Conservation (phyloP, 2,329 filamentous ascomycete genomes). For the Ophiostoma tasmaniense region DNA sequence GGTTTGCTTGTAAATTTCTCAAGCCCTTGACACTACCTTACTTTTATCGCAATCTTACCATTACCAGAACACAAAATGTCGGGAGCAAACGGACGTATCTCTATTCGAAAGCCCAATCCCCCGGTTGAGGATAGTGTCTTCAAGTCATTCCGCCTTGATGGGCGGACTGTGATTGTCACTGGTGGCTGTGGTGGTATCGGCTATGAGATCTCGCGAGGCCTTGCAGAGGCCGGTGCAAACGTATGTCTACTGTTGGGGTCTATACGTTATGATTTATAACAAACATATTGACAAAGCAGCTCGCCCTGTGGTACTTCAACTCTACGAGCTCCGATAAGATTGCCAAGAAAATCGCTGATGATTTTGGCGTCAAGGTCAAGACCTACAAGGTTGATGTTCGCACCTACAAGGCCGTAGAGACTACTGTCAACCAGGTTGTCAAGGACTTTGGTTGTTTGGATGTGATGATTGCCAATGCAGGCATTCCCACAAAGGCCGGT, state of each 20-base stretch:
- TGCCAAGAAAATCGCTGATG: slow-evolving; percentile 20
- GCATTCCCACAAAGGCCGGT: slow-evolving; percentile 59
- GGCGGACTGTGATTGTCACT: slow-evolving; percentile 48
- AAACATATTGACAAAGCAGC: neutral
- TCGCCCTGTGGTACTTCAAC: neutral
- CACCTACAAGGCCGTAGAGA: slow-evolving; percentile 41
- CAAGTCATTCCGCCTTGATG: slow-evolving; percentile 45
- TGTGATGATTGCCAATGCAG: slow-evolving; percentile 74
- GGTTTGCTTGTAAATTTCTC: too few species aligned
- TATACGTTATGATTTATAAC: too few species aligned
- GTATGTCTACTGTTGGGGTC: slow-evolving; percentile 3
- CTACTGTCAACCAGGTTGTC: slow-evolving; percentile 44
- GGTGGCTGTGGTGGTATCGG: slow-evolving; percentile 51
- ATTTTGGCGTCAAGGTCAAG: slow-evolving; percentile 59
- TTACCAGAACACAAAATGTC: neutral
- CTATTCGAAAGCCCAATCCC: slow-evolving; percentile 18
- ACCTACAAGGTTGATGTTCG: slow-evolving; percentile 56
- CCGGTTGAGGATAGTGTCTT: slow-evolving; percentile 19
- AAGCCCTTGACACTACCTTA: too few species aligned
- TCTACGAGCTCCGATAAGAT: neutral
- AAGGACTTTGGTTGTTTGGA: slow-evolving; percentile 66
- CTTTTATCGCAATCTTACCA: too few species aligned
- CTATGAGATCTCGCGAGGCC: slow-evolving; percentile 46
- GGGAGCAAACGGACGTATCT: slow-evolving; percentile 5
- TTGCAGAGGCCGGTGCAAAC: slow-evolving; percentile 50